phyloP scores from a whole-genome alignment of 108 stramenopile genomes.

The Cyclotella cryptica region DNA sequence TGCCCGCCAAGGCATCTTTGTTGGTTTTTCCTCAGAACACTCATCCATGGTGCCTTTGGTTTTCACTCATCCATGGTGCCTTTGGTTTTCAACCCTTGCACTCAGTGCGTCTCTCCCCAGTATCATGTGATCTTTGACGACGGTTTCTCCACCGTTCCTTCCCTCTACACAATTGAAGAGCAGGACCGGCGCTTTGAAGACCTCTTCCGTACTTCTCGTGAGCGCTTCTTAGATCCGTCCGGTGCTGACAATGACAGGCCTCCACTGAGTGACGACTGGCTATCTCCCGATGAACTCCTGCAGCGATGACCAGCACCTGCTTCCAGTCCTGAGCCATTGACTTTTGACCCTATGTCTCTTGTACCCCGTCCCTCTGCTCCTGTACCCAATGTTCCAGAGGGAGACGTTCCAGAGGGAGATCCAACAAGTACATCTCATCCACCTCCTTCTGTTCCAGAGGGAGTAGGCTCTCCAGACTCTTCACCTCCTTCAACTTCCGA shows the following conservation, averaged over 20 bases:
- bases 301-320: not conserved
- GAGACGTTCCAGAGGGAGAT: too few species aligned
- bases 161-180: slow-evolving; percentile 1
- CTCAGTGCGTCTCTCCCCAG: slow-evolving; percentile 53
- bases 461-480: not conserved
- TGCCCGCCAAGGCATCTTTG: slow-evolving; percentile 41
- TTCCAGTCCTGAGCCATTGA: not conserved
- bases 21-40: slow-evolving; percentile 1
- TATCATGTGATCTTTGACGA: slow-evolving; percentile 63
- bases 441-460: not conserved
- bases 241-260: not conserved
- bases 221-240: not conserved
- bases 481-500: not conserved
- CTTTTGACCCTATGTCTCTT: not conserved
- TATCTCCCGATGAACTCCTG: not conserved
- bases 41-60: too few species aligned
- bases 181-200: not conserved
- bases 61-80: slow-evolving; percentile 48
- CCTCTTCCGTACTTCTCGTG: not conserved
- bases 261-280: not conserved
- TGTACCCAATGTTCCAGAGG: not conserved
- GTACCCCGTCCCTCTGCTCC: not conserved
- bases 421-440: not conserved
- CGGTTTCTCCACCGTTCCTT: slow-evolving; percentile 39
- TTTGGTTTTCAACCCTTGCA: slow-evolving; percentile 37